Evolutionary conservation across 805 yeast species (phyloP), one percentile per base, ranked within the genome.

Genomic region (Saturnispora ahearnii): DNA sequence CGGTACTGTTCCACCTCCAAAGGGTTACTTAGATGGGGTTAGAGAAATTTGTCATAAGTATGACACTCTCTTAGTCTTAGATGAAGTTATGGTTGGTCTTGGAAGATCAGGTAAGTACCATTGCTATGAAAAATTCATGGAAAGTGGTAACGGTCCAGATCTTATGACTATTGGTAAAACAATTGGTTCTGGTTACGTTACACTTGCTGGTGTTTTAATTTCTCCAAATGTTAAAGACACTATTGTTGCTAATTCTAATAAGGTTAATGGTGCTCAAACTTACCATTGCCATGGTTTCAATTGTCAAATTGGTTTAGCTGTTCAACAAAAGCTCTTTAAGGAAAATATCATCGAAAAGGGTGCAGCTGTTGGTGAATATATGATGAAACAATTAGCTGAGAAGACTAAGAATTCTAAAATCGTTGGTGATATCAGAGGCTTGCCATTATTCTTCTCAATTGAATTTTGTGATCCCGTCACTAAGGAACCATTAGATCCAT

Each of bases 61-160:
- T 64, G 97, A 96, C 55, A 96, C 96, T 41, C 68, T 90, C 61
- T 88, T 97, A 24, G 87, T 89, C 64, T 73, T 91, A 66, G 98
- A 90, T 66, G 98, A 90, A 67, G 98, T 90, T 36, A 76, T 77
- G 79, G 76, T 78, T 57, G 82, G 82, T 26, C 71, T 75, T 31
- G 82, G 81, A 34, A 70, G 82, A 59, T 62, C 69, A 46, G 81
- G 81, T 33, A 53, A 67, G 63, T 48, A 66, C 67, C 53, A 69
- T 66, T 62, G 74, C 74, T 51, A 74, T 72, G 76, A 73, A 57
- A 70, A 70, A 53, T 70, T 59, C 50, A 59, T 70, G 58, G 52
- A 59, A 60, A 57, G 61, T 15, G 68, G 64, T 22, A 66, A 62
- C 24, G 72, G 71, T 24, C 81, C 81, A 44, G 79, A 77, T 58